Base-by-base conservation (phyloP, 1,284 basidiomycete genomes). In the Rhodotorula glutinis region DNA sequence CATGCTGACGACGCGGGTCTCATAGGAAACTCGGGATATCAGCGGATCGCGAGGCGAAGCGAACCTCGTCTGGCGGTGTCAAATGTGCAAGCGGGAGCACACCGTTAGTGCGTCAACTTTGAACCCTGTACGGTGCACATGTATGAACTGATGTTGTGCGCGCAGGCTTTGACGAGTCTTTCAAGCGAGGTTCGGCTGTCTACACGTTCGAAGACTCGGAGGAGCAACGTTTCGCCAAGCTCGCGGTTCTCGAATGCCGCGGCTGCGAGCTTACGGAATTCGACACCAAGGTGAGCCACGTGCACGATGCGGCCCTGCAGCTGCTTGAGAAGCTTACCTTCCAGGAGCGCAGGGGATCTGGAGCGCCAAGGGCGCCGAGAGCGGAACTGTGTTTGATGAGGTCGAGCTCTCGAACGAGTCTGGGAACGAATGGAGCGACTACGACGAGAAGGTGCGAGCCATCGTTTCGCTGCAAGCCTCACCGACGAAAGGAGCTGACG, bases 191-290 rank as follows among this genome's bases (percentile, higher is more conserved):
- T 7, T 70, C 69, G 49, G 67, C 72, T 2, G 58, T 56, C 2
- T 70, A 72, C 57, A 67, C 72, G 8, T 40, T 64, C 30, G 72
- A 71, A 16, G 58, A 72, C 27, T 65, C 67, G 14, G 72, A 72
- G 30, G 59, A 65, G 7, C 72, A 73, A 38, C 60, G 62, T 10
- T 73, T 57, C 23, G 70, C 27, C 1, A 53, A 70, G 14, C 43
- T 73, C 25, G 72, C 70, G 7, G 67, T 73, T 16, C 62, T 73
- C 38, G 72, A 73, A 60, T 72, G 71, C 65, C 60, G 71, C 44
- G 71, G 71, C 1, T 72, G 71, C 52, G 70, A 71, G 47, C 51
- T 73, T n/a, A 60, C 66, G 13, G 53, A 29, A 21, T 73, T 72
- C 25, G 72, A 72, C 49, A 67, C 70, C 7, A 71, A 66, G 57